Conservation (phyloP, 2,329 filamentous ascomycete genomes). For the Xylariaceae sp. region DNA sequence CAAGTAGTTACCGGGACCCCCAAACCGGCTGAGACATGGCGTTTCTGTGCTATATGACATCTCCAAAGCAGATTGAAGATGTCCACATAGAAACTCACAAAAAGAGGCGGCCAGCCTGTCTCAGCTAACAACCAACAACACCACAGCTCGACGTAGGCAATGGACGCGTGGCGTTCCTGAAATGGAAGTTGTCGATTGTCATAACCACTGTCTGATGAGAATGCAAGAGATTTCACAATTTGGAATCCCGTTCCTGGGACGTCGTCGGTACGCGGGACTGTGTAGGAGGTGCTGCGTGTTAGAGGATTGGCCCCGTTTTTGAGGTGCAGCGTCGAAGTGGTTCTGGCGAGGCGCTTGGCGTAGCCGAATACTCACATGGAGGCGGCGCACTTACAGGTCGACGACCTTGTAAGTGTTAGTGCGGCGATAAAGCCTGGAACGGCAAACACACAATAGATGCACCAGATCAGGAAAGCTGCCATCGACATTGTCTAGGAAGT, state of each 20-base stretch:
- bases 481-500: too few relatives aligned
- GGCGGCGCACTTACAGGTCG: too few relatives aligned
- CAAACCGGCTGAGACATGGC: too few relatives aligned
- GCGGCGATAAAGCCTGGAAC: too few relatives aligned
- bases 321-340: slow-evolving; percentile 11
- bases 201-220: slow-evolving; percentile 4
- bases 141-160: background rate
- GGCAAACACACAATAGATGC: too few relatives aligned
- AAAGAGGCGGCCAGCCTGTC: background rate
- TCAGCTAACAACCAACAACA: slow-evolving; percentile 2
- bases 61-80: too few relatives aligned
- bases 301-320: slow-evolving; percentile 8
- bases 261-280: background rate
- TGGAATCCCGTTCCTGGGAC: slow-evolving; percentile 9
- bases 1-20: slow-evolving; percentile 1
- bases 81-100: slow-evolving; percentile 1
- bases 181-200: slow-evolving; percentile 5
- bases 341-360: slow-evolving; percentile 18
- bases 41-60: too few relatives aligned
- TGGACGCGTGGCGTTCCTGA: background rate
- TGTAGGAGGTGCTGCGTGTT: slow-evolving; percentile 14
- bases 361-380: slow-evolving; percentile 7
- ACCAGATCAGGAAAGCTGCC: too few relatives aligned
- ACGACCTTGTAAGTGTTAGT: slow-evolving; percentile 3
- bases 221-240: slow-evolving; percentile 1